Conservation (phyloP, 768 basidiomycete genomes). For the Tulasnella sp. region DNA sequence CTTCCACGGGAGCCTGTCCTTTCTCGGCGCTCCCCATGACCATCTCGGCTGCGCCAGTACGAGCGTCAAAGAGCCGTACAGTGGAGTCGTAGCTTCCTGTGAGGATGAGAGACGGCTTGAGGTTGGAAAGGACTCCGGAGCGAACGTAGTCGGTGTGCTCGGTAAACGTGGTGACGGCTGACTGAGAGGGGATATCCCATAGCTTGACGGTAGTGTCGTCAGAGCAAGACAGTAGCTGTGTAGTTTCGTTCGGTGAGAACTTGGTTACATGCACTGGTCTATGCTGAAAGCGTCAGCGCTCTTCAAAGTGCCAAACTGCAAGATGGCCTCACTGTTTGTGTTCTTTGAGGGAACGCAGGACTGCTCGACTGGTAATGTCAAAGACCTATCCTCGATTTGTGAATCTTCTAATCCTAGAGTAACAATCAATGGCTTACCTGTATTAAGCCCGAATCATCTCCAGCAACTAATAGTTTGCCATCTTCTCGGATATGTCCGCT, state of each 20-base stretch:
- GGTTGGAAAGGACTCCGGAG: slow-evolving; percentile 73
- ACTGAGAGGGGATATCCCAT: slow-evolving; percentile 91
- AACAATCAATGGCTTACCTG: slow-evolving; percentile 33
- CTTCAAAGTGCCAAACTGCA: not conserved
- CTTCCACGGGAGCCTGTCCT: slow-evolving; percentile 60
- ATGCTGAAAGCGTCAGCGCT: not conserved
- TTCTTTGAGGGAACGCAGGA: slow-evolving; percentile 80
- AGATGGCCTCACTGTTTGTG: slow-evolving; percentile 63
- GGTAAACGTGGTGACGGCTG: slow-evolving; percentile 62
- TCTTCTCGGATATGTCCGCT: slow-evolving; percentile 82
- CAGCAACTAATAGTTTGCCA: slow-evolving; percentile 90
- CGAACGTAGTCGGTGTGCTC: slow-evolving; percentile 95
- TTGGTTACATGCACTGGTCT: slow-evolving; percentile 86
- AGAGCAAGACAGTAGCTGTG: slow-evolving; percentile 85
- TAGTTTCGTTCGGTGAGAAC: slow-evolving; percentile 72
- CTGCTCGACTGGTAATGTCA: slow-evolving; percentile 85
- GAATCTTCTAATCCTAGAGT: not conserved
- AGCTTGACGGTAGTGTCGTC: slow-evolving; percentile 91
- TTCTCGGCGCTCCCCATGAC: slow-evolving; percentile 41
- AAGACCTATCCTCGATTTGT: slow-evolving; percentile 46
- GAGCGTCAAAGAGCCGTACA: slow-evolving; percentile 73
- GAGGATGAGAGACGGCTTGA: slow-evolving; percentile 72
- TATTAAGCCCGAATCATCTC: slow-evolving; percentile 86
- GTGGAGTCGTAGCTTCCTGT: slow-evolving; percentile 95
- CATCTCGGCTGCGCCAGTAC: slow-evolving; percentile 78